Evolutionary conservation across 257 asterid genomes (phyloP), one percentile per base, ranked within the genome.

Genomic region (Gynochthodes officinalis): DNA sequence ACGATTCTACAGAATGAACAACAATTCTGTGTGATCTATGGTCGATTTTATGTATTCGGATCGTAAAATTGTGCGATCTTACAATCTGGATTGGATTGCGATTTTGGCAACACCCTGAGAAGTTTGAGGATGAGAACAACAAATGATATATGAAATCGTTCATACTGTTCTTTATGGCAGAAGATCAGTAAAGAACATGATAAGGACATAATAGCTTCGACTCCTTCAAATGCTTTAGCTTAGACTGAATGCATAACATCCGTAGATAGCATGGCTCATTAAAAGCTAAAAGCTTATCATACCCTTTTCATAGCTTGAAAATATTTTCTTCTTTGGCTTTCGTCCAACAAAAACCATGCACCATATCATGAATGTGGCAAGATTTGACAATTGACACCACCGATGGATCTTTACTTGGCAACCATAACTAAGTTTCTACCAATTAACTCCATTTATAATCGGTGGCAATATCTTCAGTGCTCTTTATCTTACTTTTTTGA

Each of bases 381-480:
- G 7, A 13, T 64, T n/a, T n/a, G n/a, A n/a, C n/a, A n/a, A n/a
- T 64, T 64, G 46, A 64, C 40, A 28, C 69, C 42, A 21, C 40
- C 49, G n/a, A 13, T 35, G 69, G 42, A 64, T 25, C 69, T 39
- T 64, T 50, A 35, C 5, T 10, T 35, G 44, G 4, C 27, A 64
- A 39, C 48, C 19, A 21, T 39, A 2, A 64, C 48, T 2, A 64
- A 18, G 42, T 42, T 64, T 35, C 69, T 37, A 50, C 14, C 25
- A 64, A 37, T 42, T 39, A 64, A 14, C 35, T 63, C 68, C 46
- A 6, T 37, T 23, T 37, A n/a, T 64, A 64, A 16, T 64, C 69
- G n/a, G 39, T 64, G 21, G 70, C 70, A 50, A 64, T 7, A 39
- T 64, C 48, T 33, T 64, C 70, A 5, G 23, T 11, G 70, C 58